phyloP scores from a whole-genome alignment of 2,329 filamentous ascomycete species.

The Talaromyces sp. region DNA sequence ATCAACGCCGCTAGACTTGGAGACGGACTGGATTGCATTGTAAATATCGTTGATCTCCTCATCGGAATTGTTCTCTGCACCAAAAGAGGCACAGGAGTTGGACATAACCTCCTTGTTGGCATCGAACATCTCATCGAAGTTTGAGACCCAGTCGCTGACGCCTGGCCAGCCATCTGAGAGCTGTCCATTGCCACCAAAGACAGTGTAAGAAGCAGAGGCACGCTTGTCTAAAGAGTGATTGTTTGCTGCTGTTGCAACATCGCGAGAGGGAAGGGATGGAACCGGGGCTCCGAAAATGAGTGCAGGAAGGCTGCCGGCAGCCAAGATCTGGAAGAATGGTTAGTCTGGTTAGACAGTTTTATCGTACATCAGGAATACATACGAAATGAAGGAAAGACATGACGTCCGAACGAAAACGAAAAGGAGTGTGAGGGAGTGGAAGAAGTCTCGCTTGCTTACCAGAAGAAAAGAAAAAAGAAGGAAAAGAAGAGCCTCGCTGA shows the following conservation, averaged over 20 bases:
- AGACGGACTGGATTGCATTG: conserved; percentile 28
- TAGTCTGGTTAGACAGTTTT: neutral
- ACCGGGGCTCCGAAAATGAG: conserved; percentile 15
- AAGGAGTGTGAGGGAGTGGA: conserved; percentile 13
- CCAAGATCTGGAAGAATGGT: conserved; percentile 8
- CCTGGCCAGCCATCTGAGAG: conserved; percentile 28
- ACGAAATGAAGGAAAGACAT: conserved; percentile 16
- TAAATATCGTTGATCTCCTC: conserved; percentile 22
- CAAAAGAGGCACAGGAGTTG: conserved; percentile 5
- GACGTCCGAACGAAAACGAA: conserved; percentile 6
- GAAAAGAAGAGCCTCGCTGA: neutral
- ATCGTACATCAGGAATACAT: neutral
- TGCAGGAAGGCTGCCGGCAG: conserved; percentile 16
- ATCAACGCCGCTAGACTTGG: conserved; percentile 27
- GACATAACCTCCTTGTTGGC: conserved; percentile 9
- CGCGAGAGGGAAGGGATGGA: conserved; percentile 12
- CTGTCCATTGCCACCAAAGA: conserved; percentile 13
- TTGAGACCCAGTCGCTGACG: conserved; percentile 23
- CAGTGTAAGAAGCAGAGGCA: conserved; percentile 5
- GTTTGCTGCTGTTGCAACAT: conserved; percentile 4
- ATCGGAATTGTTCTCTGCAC: conserved; percentile 16
- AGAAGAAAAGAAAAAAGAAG: conserved; percentile 2
- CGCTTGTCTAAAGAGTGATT: conserved; percentile 9
- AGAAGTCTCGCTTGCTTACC: conserved; percentile 17
- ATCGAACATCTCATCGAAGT: conserved; percentile 12